Conservation (phyloP, 2,329 filamentous ascomycete species). For the Sordariomycetes sp. region DNA sequence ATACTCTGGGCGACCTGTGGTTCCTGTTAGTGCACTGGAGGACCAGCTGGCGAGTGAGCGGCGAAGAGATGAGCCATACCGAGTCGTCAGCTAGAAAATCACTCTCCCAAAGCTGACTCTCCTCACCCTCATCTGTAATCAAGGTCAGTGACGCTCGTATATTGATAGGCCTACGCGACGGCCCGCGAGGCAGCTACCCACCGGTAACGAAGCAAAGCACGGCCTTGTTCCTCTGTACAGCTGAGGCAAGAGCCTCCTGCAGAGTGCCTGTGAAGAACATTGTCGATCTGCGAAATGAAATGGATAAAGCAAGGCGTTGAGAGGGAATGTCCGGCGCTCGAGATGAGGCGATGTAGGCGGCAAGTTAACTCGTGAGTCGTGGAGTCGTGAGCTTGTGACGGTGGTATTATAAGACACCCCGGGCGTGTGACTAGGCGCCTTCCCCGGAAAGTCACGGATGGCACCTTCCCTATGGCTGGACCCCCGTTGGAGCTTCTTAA, state of each 20-base stretch:
- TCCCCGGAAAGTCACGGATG: not conserved
- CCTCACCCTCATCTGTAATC: conserved; percentile 48
- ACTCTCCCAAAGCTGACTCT: conserved; percentile 60
- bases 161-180: not conserved
- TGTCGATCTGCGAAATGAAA: conserved; percentile 5
- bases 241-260: conserved; percentile 66
- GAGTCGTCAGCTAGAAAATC: conserved; percentile 48
- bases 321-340: not conserved
- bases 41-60: not conserved
- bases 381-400: not conserved
- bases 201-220: conserved; percentile 78
- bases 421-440: not conserved
- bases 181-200: conserved; percentile 21
- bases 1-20: conserved; percentile 36
- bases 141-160: conserved; percentile 2
- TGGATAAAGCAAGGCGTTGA: not conserved
- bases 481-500: too few relatives aligned
- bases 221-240: conserved; percentile 61
- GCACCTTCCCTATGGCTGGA: too few relatives aligned
- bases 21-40: not conserved
- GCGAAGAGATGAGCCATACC: conserved; percentile 22
- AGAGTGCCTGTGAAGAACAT: conserved; percentile 79
- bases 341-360: too few relatives aligned
- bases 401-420: not conserved
- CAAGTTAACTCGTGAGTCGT: not conserved